Conservation (phyloP, 805 yeast species). For the Nakazawaea molendinolei region DNA sequence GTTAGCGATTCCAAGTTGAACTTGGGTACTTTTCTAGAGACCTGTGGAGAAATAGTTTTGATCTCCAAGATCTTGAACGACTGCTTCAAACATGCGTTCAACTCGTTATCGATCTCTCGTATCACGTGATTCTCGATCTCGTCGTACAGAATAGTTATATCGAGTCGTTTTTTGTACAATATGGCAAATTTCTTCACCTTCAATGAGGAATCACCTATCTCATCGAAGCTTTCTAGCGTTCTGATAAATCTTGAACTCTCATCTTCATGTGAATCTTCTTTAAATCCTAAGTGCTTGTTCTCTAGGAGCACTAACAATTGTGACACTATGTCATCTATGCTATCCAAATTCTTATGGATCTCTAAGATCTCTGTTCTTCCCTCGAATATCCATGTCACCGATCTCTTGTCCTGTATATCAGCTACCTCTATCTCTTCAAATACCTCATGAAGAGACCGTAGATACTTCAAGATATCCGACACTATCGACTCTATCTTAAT, state of each 20-base stretch:
- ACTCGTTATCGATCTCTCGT: conserved; percentile 33
- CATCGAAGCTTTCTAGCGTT: conserved; percentile 26
- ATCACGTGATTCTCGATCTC: conserved; percentile 37
- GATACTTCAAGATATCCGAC: conserved; percentile 19
- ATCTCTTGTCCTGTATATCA: conserved; percentile 8
- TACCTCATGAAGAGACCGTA: conserved; percentile 20
- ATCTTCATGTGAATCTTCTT: conserved; percentile 8
- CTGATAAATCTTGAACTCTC: conserved; percentile 10
- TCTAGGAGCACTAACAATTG: conserved; percentile 31
- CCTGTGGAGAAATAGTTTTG: conserved; percentile 32
- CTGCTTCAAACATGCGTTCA: conserved; percentile 28
- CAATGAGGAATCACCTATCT: conserved; percentile 23
- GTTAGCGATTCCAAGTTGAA: conserved; percentile 15
- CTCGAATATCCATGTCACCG: conserved; percentile 25
- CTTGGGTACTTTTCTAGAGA: conserved; percentile 26
- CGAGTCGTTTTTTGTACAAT: conserved; percentile 27
- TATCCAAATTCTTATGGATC: conserved; percentile 23
- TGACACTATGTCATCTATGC: conserved; percentile 28
- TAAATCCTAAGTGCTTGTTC: conserved; percentile 15
- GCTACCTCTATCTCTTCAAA: conserved; percentile 10
- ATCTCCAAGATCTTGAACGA: conserved; percentile 31
- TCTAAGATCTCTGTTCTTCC: conserved; percentile 26
- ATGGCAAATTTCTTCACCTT: conserved; percentile 22
- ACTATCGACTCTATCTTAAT: conserved; percentile 21
- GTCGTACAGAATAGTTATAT: conserved; percentile 34